Evolutionary conservation across 1,284 basidiomycete genomes (phyloP).

Genomic region (Leccinum insolens): DNA sequence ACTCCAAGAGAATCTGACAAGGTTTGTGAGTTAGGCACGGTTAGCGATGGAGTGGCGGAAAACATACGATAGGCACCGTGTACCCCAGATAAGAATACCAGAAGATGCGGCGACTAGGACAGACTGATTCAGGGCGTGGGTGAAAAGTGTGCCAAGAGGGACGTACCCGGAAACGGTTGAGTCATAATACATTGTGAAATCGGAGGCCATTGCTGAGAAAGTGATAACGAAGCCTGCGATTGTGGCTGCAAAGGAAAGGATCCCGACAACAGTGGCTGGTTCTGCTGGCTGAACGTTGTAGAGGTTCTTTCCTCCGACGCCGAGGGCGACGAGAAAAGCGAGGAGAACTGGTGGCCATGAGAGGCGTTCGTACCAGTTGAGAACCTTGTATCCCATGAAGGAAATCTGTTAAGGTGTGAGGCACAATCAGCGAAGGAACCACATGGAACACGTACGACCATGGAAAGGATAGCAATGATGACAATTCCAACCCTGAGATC

Average conservation of each 20-base stretch:
- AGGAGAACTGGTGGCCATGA: slow-evolving; percentile 82
- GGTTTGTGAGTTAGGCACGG: neutral
- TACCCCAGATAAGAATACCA: slow-evolving; percentile 76
- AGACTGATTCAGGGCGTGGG: slow-evolving; percentile 6
- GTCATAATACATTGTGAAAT: slow-evolving; percentile 72
- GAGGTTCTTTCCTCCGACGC: slow-evolving; percentile 72
- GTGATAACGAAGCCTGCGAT: slow-evolving; percentile 78
- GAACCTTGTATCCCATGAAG: slow-evolving; percentile 77
- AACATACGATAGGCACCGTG: slow-evolving; percentile 63
- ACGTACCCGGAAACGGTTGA: slow-evolving; percentile 58
- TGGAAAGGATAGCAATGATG: slow-evolving; percentile 76
- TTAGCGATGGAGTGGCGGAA: neutral
- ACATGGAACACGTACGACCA: slow-evolving; percentile 56
- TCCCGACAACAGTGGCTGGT: slow-evolving; percentile 53
- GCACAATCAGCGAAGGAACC: neutral
- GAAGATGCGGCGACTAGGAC: slow-evolving; percentile 67
- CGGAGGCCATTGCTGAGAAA: slow-evolving; percentile 66
- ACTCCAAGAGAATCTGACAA: slow-evolving; percentile 60
- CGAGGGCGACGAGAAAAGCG: slow-evolving; percentile 75
- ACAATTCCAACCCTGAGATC: slow-evolving; percentile 81
- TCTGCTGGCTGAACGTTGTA: slow-evolving; percentile 41
- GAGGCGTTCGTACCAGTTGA: slow-evolving; percentile 79
- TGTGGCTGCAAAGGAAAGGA: slow-evolving; percentile 69
- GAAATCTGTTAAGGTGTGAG: slow-evolving; percentile 51
- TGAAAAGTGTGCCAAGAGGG: neutral